These are phyloP conservation scores for Hypoxylon sp. DNA, from an alignment of 2,329 filamentous ascomycete species.

Conservation along the genomic window DNA sequence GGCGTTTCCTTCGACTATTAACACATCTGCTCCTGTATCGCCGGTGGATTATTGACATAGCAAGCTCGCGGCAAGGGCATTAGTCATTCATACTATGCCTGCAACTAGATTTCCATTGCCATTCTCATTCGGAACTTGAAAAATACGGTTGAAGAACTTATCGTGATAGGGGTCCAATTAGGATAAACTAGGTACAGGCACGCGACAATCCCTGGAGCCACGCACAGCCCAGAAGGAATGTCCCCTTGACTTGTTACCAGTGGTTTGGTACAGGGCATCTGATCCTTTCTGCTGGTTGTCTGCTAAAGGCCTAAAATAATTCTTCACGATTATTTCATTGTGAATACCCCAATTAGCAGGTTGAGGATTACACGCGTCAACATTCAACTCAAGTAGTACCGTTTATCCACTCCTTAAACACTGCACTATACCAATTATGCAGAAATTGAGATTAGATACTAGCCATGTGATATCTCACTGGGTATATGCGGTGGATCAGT, in stretches of 20 bases:
- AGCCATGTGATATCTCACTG: not conserved
- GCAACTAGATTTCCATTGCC: not conserved
- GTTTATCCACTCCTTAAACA: not conserved
- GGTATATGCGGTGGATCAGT: not conserved
- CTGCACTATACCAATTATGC: not conserved
- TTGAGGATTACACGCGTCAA: conserved; percentile 1
- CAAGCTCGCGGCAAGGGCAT: too few relatives aligned
- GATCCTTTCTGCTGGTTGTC: not conserved
- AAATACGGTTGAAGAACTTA: not conserved
- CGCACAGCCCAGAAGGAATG: not conserved
- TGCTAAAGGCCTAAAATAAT: not conserved
- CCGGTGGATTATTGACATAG: too few relatives aligned
- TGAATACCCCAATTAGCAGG: not conserved
- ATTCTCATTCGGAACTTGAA: not conserved
- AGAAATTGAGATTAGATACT: not conserved
- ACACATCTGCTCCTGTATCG: too few relatives aligned
- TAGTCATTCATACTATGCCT: too few relatives aligned
- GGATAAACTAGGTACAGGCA: not conserved
- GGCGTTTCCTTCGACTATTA: too few relatives aligned
- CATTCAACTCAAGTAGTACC: not conserved
- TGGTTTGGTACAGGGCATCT: not conserved
- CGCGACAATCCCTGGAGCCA: not conserved
- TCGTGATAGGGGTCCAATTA: conserved; percentile 5
- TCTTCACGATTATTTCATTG: not conserved
- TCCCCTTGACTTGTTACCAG: not conserved